A percentile compares a stretch with the other conserved stretches of the same genome.
Evolutionary conservation across 768 basidiomycete species (phyloP).

Genomic region (Hemileccinum rubropunctum): DNA sequence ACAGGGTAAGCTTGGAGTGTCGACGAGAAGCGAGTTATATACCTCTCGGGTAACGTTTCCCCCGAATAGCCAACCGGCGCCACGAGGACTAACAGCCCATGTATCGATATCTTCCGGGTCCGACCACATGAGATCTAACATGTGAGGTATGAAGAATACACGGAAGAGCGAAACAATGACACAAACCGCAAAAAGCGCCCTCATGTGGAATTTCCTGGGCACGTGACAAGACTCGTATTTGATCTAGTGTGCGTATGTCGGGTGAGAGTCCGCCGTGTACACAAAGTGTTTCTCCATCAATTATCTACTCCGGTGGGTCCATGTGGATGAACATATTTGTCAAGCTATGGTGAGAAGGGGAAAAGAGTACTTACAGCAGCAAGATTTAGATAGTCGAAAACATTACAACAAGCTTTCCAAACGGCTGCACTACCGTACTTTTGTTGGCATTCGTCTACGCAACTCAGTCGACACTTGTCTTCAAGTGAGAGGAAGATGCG

Average conservation of each 20-base stretch:
- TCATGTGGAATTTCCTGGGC: conserved; percentile 99
- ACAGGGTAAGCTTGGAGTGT: conserved; percentile 1
- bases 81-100: conserved; percentile 96
- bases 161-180: neutral
- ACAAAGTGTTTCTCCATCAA: conserved; percentile 89
- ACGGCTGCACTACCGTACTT: conserved; percentile 95
- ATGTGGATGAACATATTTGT: neutral
- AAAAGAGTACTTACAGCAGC: conserved; percentile 65
- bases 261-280: conserved; percentile 97
- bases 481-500: neutral
- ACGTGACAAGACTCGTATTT: conserved; percentile 87
- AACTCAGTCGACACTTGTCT: neutral
- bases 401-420: conserved; percentile 96
- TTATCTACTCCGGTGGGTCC: conserved; percentile 56
- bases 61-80: conserved; percentile 95
- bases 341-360: neutral
- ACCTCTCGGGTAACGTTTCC: conserved; percentile 83
- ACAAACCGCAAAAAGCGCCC: conserved; percentile 91
- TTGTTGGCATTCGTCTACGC: conserved; percentile 90
- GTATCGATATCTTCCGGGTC: conserved; percentile 94
- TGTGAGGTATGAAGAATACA: neutral
- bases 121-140: conserved; percentile 93
- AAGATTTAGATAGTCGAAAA: conserved; percentile 93
- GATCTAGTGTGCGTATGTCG: conserved; percentile 92
- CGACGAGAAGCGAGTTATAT: conserved; percentile 5